Base-by-base conservation (phyloP, 371 early-diverging fungal species). In the Funneliformis caledonium region DNA sequence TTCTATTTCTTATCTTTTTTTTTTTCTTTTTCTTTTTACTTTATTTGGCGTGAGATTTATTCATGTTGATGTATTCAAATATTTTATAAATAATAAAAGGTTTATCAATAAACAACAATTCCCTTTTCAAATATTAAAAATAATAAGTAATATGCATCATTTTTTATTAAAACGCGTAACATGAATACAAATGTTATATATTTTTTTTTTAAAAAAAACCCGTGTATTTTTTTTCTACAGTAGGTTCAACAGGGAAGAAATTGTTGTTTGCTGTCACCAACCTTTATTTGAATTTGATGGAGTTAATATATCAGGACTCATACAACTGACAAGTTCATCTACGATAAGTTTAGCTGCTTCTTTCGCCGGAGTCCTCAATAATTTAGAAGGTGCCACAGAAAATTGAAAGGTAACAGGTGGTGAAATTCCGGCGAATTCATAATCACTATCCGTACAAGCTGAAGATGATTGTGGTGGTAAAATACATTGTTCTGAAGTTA, bases 321-420 rank as follows among this genome's bases (percentile, higher is more conserved):
- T 5, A n/a, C 82, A 78, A 31, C 75, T 47, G 19, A 88, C n/a
- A 7, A 81, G 62, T 75, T 85, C 83, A 7, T 86, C 83, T 11
- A 83, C 81, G 22, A 88, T 77, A 43, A 85, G 82, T 26, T 68
- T 80, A 2, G 85, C 85, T 22, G 85, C 86, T 68, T 87, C 84
- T 37, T 83, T 82, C 10, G 83, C 82, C 1, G 88, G 88, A 16
- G 88, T 87, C 19, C 79, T 77, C 8, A 82, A 56, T 56, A 87
- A 67, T 9, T 74, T 73, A 0, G 76, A 76, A 6, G 82, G 81
- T 43, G 86, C 72, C 6, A 80, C 31, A 1, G 82, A 81, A 82
- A 86, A 87, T n/a, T 85, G 85, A 16, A 86, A 81, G 0, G 85
- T 88, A 43, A 82, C 84, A 22, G 88, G 88, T 42, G 88, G 87